Percentiles rank a stretch among this genome's conserved stretches.
These are phyloP conservation scores for Ascochyta viciae-villosae DNA, from an alignment of 2,329 filamentous ascomycete species.

Conservation along the genomic window DNA sequence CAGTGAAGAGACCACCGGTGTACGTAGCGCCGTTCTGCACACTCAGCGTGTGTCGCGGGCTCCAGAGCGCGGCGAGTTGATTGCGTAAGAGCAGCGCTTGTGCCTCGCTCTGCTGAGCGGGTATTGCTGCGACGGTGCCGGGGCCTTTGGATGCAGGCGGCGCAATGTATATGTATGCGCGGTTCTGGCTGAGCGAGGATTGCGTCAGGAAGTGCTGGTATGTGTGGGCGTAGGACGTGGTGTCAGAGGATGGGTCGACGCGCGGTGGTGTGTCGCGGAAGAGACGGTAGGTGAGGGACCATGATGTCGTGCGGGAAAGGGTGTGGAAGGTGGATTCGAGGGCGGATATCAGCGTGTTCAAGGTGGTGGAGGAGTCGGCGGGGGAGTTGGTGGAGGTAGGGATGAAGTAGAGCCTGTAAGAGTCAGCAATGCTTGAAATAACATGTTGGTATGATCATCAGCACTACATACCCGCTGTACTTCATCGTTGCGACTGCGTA, in stretches of 20 bases:
- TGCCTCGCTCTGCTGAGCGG: constrained; percentile 31
- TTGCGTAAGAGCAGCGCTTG: constrained; percentile 26
- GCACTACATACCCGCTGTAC: constrained; percentile 27
- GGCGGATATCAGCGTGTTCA: constrained; percentile 31
- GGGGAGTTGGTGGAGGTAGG: constrained; percentile 33
- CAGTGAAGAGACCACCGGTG: constrained; percentile 29
- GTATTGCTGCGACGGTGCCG: constrained; percentile 33
- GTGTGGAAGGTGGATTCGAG: constrained; percentile 38
- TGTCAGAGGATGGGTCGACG: constrained; percentile 16
- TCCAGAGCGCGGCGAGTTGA: constrained; percentile 39
- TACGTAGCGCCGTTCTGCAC: constrained; percentile 33
- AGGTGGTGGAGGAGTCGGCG: constrained; percentile 31
- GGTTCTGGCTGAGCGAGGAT: constrained; percentile 27
- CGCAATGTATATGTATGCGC: constrained; percentile 38
- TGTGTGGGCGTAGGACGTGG: constrained; percentile 27
- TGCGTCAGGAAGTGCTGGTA: constrained; percentile 42
- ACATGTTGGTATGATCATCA: not conserved
- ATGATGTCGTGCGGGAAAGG: constrained; percentile 30
- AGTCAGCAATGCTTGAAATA: not conserved
- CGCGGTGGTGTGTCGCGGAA: constrained; percentile 41
- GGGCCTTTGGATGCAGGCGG: constrained; percentile 12
- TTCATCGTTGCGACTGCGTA: constrained; percentile 18
- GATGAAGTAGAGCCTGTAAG: constrained; percentile 43
- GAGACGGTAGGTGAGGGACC: constrained; percentile 42
- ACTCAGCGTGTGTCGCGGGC: constrained; percentile 30